Percentiles rank a stretch among this genome's conserved stretches.
These are phyloP conservation scores for Russula vinacea DNA, from an alignment of 768 basidiomycete genomes.

Conservation along the genomic window DNA sequence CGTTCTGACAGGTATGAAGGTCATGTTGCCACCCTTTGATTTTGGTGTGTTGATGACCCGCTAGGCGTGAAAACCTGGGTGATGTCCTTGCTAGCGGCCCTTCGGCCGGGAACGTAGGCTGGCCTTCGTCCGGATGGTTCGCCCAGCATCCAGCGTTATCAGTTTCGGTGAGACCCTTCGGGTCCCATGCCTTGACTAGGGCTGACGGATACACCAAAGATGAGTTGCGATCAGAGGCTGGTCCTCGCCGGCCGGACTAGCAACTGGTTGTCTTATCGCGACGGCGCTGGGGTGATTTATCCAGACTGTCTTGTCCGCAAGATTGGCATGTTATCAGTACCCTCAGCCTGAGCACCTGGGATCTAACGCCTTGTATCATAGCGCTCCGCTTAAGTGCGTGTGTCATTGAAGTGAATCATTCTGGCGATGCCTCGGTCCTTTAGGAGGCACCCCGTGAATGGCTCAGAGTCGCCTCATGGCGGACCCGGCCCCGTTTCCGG, in stretches of 20 bases:
- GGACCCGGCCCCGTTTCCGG: no score
- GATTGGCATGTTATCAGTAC: slow-evolving; percentile 8
- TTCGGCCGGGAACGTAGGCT: slow-evolving; percentile 18
- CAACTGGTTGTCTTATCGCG: slow-evolving; percentile 7
- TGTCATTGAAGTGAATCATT: slow-evolving; percentile 8
- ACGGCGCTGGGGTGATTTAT: neutral
- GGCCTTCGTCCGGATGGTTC: slow-evolving; percentile 5
- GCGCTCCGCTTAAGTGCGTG: slow-evolving; percentile 9
- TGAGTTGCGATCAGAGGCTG: slow-evolving; percentile 1
- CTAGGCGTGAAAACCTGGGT: slow-evolving; percentile 14
- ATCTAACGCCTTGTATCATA: neutral
- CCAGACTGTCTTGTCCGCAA: slow-evolving; percentile 3
- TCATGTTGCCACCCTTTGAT: neutral
- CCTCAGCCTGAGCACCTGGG: no score
- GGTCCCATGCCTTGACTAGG: neutral
- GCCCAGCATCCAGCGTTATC: neutral
- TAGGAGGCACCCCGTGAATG: no score
- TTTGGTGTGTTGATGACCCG: neutral
- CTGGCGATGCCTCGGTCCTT: slow-evolving; percentile 3
- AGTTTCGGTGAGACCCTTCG: slow-evolving; percentile 1
- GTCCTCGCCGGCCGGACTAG: slow-evolving; percentile 15
- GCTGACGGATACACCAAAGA: neutral
- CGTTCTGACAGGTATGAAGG: neutral
- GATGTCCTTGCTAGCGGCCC: slow-evolving; percentile 11
- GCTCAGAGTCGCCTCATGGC: no score